These are phyloP conservation scores for Mycogone perniciosa DNA, from an alignment of 2,329 filamentous ascomycete genomes.

Conservation along the genomic window DNA sequence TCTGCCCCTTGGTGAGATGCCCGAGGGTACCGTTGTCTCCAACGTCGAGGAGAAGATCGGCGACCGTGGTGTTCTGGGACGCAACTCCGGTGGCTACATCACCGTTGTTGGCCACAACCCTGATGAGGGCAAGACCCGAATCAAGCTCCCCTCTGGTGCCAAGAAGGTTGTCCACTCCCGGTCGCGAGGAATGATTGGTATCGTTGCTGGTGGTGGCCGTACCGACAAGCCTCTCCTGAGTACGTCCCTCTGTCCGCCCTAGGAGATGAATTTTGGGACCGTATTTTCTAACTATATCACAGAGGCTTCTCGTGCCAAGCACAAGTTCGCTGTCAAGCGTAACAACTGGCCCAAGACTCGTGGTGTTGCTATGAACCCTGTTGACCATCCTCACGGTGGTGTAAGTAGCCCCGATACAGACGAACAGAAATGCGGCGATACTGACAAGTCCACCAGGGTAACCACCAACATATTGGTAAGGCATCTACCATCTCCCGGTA, in stretches of 20 bases:
- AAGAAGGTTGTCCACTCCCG: slow-evolving; percentile 97
- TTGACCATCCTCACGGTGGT: slow-evolving; percentile 98
- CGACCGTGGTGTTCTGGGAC: slow-evolving; percentile 91
- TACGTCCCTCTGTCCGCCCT: slow-evolving; percentile 37
- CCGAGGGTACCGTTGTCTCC: slow-evolving; percentile 97
- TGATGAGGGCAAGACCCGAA: slow-evolving; percentile 97
- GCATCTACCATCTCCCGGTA: slow-evolving; percentile 98
- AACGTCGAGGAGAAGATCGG: slow-evolving; percentile 99
- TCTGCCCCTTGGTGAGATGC: slow-evolving; percentile 87
- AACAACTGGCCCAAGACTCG: slow-evolving; percentile 99
- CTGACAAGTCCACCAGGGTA: slow-evolving; percentile 63
- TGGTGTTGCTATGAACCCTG: slow-evolving; percentile 99
- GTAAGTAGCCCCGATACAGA: slow-evolving; percentile 38
- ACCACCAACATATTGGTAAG: slow-evolving; percentile 99
- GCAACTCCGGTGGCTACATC: slow-evolving; percentile 99
- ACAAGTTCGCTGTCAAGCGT: slow-evolving; percentile 99
- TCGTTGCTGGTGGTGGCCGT: slow-evolving; percentile 97
- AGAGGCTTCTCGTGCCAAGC: slow-evolving; percentile 99
- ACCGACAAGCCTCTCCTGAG: slow-evolving; percentile 99
- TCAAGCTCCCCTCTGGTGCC: slow-evolving; percentile 98
- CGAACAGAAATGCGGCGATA: slow-evolving; percentile 13
- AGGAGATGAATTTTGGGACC: not conserved
- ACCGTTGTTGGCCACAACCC: slow-evolving; percentile 97
- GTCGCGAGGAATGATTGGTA: slow-evolving; percentile 97
- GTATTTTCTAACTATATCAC: slow-evolving; percentile 38